phyloP scores from a whole-genome alignment of 352 stramenopile genomes.

The Phytophthora quininea region DNA sequence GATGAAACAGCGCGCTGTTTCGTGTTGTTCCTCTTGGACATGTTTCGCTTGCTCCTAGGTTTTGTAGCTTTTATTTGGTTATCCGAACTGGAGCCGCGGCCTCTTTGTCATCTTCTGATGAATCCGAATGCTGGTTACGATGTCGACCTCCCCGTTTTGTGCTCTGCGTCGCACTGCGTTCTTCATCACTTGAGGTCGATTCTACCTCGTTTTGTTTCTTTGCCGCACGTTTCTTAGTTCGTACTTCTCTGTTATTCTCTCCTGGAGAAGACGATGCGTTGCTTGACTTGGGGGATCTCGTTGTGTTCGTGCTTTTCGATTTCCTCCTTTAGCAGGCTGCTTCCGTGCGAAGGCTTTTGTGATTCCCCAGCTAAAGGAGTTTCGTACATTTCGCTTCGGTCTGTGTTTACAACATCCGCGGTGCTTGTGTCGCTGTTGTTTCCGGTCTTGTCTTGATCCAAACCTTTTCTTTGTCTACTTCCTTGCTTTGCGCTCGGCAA shows the following conservation, averaged over 20 bases:
- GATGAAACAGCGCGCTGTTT: slow-evolving; percentile 12
- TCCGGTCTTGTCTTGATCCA: neutral
- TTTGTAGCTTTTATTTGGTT: slow-evolving; percentile 11
- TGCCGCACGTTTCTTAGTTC: slow-evolving; percentile 8
- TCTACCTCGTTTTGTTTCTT: slow-evolving; percentile 12
- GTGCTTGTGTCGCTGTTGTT: slow-evolving; percentile 26
- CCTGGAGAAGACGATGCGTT: slow-evolving; percentile 22
- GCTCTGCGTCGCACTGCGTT: neutral
- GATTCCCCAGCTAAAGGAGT: slow-evolving; percentile 79
- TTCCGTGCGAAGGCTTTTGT: slow-evolving; percentile 71
- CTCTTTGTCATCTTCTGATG: slow-evolving; percentile 2
- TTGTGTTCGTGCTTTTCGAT: slow-evolving; percentile 5
- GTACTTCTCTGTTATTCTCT: slow-evolving; percentile 6
- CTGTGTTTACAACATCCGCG: slow-evolving; percentile 18
- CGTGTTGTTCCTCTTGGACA: slow-evolving; percentile 1
- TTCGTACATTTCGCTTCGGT: slow-evolving; percentile 57
- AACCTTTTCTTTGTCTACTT: slow-evolving; percentile 26
- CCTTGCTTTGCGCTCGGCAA: slow-evolving; percentile 16
- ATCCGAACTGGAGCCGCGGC: slow-evolving; percentile 14
- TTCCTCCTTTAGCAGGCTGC: slow-evolving; percentile 30
- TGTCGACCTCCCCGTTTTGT: slow-evolving; percentile 2
- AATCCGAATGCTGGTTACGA: slow-evolving; percentile 17
- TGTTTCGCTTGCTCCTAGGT: neutral
- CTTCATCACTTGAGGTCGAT: slow-evolving; percentile 26
- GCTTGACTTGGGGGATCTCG: slow-evolving; percentile 2